Percentiles rank a stretch among this genome's conserved stretches.
Conservation (phyloP, 2,329 filamentous ascomycete species). For the Botrytis aclada region DNA sequence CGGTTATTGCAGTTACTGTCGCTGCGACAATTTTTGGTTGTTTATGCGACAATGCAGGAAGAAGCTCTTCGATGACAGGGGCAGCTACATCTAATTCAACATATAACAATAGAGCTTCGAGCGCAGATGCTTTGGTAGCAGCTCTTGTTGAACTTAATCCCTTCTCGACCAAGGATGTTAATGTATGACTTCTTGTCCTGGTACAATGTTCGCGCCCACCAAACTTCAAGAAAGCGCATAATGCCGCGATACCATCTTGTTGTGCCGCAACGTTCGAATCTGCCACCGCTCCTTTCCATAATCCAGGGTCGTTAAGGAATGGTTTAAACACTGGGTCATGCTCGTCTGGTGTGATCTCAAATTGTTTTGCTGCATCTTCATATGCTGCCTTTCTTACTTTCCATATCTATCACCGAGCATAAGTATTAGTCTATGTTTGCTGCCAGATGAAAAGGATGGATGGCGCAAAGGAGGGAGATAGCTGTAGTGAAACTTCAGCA, state of each 20-base stretch:
- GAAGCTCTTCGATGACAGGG: conserved; percentile 84
- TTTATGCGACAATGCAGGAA: conserved; percentile 81
- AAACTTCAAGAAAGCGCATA: conserved; percentile 91
- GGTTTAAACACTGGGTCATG: conserved; percentile 81
- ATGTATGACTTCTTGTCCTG: conserved; percentile 70
- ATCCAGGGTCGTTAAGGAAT: conserved; percentile 75
- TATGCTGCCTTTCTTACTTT: conserved; percentile 95
- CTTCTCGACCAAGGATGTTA: conserved; percentile 84
- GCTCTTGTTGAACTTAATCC: conserved; percentile 83
- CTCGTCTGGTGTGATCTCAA: conserved; percentile 81
- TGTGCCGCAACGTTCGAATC: conserved; percentile 98
- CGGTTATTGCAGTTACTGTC: conserved; percentile 71
- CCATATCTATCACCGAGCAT: conserved; percentile 62
- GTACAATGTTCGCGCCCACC: conserved; percentile 76
- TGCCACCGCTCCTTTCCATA: conserved; percentile 90
- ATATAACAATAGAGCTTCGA: conserved; percentile 84
- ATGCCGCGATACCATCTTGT: conserved; percentile 81
- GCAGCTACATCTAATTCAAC: conserved; percentile 84
- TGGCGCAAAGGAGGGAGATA: neutral
- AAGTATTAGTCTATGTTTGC: conserved; percentile 29
- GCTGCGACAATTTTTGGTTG: conserved; percentile 83
- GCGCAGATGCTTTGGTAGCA: conserved; percentile 79
- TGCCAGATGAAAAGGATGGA: neutral
- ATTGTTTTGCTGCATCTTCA: conserved; percentile 85
- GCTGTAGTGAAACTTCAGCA: neutral